Conservation (phyloP, 1,284 basidiomycete species). For the Fomes fomentarius region DNA sequence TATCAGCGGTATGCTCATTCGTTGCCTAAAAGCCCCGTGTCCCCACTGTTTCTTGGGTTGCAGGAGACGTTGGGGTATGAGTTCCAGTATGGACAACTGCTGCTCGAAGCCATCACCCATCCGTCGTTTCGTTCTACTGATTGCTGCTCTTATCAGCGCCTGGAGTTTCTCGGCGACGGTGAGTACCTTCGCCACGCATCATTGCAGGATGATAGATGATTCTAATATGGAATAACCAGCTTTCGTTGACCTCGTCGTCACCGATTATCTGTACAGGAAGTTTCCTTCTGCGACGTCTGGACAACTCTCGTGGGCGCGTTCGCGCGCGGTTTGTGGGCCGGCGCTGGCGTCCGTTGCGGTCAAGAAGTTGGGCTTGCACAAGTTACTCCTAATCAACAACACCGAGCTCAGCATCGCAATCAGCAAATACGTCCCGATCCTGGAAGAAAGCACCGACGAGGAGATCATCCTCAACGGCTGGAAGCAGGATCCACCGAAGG, state of each 20-base stretch:
- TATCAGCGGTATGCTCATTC: slow-evolving; percentile 48
- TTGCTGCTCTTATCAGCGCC: slow-evolving; percentile 74
- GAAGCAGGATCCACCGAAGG: slow-evolving; percentile 85
- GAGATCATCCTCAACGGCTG: slow-evolving; percentile 73
- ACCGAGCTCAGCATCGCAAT: slow-evolving; percentile 71
- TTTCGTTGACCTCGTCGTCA: slow-evolving; percentile 75
- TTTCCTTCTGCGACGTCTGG: slow-evolving; percentile 74
- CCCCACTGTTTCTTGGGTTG: slow-evolving; percentile 55
- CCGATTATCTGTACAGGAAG: slow-evolving; percentile 71
- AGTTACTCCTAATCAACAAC: slow-evolving; percentile 69
- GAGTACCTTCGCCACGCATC: slow-evolving; percentile 26
- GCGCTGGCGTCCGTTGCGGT: slow-evolving; percentile 73
- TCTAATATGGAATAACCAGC: slow-evolving; percentile 42
- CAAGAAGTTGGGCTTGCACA: slow-evolving; percentile 67
- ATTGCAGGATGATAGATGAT: neutral
- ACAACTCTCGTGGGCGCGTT: slow-evolving; percentile 71
- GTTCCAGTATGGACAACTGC: slow-evolving; percentile 63
- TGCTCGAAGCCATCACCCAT: slow-evolving; percentile 81
- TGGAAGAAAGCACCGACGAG: slow-evolving; percentile 54
- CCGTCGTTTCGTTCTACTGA: slow-evolving; percentile 65
- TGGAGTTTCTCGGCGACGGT: slow-evolving; percentile 90
- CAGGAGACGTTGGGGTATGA: slow-evolving; percentile 71
- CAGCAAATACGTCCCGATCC: slow-evolving; percentile 56
- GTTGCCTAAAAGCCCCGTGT: slow-evolving; percentile 36
- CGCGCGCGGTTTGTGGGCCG: slow-evolving; percentile 73